Evolutionary conservation across 306 rosid genomes (phyloP).

Genomic region (Citrullus colocynthis): DNA sequence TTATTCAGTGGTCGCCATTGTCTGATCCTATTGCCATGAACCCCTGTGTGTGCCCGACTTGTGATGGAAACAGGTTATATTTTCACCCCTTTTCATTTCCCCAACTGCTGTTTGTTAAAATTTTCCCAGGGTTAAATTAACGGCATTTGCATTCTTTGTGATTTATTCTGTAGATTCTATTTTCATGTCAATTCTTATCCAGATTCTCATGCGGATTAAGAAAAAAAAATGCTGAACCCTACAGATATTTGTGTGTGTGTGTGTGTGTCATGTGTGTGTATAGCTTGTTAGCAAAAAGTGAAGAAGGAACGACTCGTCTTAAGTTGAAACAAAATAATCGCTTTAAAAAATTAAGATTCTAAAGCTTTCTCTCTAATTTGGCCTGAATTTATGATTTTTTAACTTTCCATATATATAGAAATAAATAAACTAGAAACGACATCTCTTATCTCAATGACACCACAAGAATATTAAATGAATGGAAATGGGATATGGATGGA

Average conservation of each 20-base stretch:
- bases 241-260: too few relatives aligned
- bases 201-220: neutral
- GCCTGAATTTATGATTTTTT: neutral
- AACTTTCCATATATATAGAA: too few relatives aligned
- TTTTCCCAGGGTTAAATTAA: neutral
- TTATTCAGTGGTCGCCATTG: conserved; percentile 75
- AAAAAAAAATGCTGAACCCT: too few relatives aligned
- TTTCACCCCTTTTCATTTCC: neutral
- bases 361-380: neutral
- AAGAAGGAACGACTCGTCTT: neutral
- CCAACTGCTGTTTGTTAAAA: neutral
- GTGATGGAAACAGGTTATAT: conserved; percentile 80
- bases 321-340: neutral
- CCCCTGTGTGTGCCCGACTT: conserved; percentile 89
- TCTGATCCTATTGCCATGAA: conserved; percentile 78
- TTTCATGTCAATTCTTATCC: neutral
- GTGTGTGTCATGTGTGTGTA: too few relatives aligned
- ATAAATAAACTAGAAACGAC: too few relatives aligned
- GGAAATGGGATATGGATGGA: too few relatives aligned
- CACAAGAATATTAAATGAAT: too few relatives aligned
- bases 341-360: neutral
- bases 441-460: too few relatives aligned
- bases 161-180: neutral
- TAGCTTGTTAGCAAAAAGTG: neutral
- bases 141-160: neutral